phyloP scores from a whole-genome alignment of 2,329 filamentous ascomycete species.

The Fusarium clavum region DNA sequence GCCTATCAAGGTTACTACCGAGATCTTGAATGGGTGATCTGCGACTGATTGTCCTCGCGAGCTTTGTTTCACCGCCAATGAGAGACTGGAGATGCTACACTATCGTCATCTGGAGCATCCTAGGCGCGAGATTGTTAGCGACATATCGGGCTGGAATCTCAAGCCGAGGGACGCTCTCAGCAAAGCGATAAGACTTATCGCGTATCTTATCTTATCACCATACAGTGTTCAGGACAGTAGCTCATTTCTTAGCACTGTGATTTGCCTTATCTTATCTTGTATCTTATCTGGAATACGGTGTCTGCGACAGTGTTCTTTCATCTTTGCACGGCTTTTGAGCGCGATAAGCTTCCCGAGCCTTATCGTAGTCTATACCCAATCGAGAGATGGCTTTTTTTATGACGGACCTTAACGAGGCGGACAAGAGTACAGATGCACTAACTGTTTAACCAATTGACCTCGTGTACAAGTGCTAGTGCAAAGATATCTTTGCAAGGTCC shows the following conservation, averaged over 20 bases:
- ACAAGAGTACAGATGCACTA: no score
- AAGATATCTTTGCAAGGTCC: not conserved
- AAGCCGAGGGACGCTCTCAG: no score
- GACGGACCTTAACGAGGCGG: no score
- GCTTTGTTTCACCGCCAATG: not conserved
- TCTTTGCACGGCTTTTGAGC: no score
- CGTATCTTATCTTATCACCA: rapidly evolving
- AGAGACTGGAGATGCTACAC: rapidly evolving
- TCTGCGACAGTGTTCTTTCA: no score
- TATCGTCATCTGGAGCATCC: rapidly evolving
- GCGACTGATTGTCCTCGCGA: not conserved
- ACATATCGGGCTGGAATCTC: rapidly evolving
- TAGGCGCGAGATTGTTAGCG: rapidly evolving
- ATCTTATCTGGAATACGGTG: not conserved
- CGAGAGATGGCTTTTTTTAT: no score
- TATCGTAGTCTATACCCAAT: no score
- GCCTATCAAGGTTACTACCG: constrained; percentile 25
- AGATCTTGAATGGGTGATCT: not conserved
- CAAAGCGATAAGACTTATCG: not conserved
- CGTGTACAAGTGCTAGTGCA: no score
- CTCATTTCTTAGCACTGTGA: rapidly evolving
- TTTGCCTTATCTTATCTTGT: rapidly evolving
- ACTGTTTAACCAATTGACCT: no score
- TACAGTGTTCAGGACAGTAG: not conserved
- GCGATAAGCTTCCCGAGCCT: no score